Conservation (phyloP, 2,329 filamentous ascomycete species). For the Onygena corvina region DNA sequence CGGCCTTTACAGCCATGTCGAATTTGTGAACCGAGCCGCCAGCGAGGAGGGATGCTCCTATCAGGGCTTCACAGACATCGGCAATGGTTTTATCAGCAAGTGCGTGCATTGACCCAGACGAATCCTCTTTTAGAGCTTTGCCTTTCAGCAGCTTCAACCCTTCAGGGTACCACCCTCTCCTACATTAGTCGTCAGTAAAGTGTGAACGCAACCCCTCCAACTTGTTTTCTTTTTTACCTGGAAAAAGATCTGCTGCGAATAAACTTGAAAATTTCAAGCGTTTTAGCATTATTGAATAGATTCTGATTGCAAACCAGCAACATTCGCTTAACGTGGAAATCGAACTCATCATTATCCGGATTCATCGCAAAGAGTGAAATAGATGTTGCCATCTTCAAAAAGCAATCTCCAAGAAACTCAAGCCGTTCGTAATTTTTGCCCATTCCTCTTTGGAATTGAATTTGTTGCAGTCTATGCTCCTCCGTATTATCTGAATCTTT, state of each 20-base stretch:
- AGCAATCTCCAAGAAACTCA: constrained; percentile 86
- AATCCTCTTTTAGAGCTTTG: constrained; percentile 46
- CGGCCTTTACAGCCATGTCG: constrained; percentile 49
- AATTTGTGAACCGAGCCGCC: constrained; percentile 41
- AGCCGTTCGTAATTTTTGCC: constrained; percentile 88
- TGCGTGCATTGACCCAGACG: constrained; percentile 42
- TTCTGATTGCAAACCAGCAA: constrained; percentile 82
- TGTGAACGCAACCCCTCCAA: neutral
- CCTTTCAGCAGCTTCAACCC: constrained; percentile 61
- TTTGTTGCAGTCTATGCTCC: constrained; percentile 53
- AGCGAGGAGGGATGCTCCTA: constrained; percentile 64
- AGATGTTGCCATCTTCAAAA: constrained; percentile 90
- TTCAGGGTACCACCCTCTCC: constrained; percentile 78
- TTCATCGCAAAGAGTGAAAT: constrained; percentile 70
- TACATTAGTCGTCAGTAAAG: constrained; percentile 19
- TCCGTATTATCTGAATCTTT: constrained; percentile 81
- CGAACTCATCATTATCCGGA: constrained; percentile 68
- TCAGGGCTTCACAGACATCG: constrained; percentile 87
- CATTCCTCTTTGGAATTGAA: constrained; percentile 75
- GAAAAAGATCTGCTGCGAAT: constrained; percentile 76
- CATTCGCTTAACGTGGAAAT: constrained; percentile 87
- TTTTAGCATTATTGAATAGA: constrained; percentile 62
- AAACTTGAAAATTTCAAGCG: constrained; percentile 55
- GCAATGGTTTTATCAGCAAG: constrained; percentile 84
- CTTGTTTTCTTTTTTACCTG: constrained; percentile 34